These are phyloP conservation scores for Sistotremastrum suecicum DNA, from an alignment of 768 basidiomycete species.

Conservation along the genomic window DNA sequence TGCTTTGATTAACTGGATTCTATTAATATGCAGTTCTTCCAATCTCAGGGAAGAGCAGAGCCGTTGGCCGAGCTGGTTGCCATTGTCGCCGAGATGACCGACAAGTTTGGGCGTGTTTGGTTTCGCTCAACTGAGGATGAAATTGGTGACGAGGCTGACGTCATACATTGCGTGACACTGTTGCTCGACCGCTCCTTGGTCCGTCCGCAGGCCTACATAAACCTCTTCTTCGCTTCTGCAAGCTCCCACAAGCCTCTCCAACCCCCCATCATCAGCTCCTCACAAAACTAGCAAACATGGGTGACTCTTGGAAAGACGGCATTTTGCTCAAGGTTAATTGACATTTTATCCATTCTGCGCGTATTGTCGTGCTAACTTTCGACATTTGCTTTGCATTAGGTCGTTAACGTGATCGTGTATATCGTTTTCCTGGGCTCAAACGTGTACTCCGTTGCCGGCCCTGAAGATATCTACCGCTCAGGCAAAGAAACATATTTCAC, in stretches of 20 bases:
- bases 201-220: no score
- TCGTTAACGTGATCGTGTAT: conserved; percentile 73
- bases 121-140: no score
- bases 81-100: no score
- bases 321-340: conserved; percentile 60
- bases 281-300: neutral
- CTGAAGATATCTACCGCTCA: conserved; percentile 52
- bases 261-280: neutral
- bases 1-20: no score
- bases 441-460: conserved; percentile 71
- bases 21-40: no score
- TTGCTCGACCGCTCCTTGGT: no score
- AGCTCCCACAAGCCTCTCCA: neutral
- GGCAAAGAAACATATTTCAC: conserved; percentile 87
- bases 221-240: no score
- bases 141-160: no score
- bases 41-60: no score
- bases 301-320: conserved; percentile 55
- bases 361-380: conserved; percentile 1
- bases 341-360: neutral
- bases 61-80: no score
- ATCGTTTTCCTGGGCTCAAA: conserved; percentile 83
- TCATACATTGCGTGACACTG: no score
- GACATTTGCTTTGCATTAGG: conserved; percentile 18
- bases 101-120: no score